Percentiles rank a stretch among this genome's conserved stretches.
phyloP scores from a whole-genome alignment of 2,329 filamentous ascomycete genomes.

The Fusarium albidum region DNA sequence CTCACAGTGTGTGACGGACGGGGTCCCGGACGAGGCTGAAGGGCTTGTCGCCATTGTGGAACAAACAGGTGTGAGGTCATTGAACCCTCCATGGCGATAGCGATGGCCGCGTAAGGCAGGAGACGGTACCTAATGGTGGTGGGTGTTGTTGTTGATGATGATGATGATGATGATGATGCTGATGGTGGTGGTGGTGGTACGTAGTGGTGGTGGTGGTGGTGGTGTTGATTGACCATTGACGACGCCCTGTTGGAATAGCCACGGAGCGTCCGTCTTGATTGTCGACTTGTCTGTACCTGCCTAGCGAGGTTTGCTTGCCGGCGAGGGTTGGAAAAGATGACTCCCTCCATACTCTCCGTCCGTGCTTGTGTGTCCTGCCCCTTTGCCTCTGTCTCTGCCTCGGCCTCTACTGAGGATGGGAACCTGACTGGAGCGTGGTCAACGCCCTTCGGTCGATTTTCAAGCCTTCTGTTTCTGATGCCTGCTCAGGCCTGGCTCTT shows the following conservation, averaged over 20 bases:
- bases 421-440: conserved; percentile 14
- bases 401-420: conserved; percentile 2
- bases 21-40: conserved; percentile 29
- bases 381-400: neutral
- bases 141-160: conserved; percentile 3
- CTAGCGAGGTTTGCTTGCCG: too few species aligned
- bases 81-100: conserved; percentile 28
- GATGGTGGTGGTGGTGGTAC: neutral
- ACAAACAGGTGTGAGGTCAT: conserved; percentile 34
- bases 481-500: conserved; percentile 32
- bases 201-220: conserved; percentile 3
- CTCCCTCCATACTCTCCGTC: conserved; percentile 7
- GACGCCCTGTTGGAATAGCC: neutral
- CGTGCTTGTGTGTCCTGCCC: conserved; percentile 17
- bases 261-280: conserved; percentile 3
- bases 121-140: conserved; percentile 8
- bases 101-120: conserved; percentile 9
- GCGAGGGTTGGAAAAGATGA: too few species aligned
- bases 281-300: too few species aligned
- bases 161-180: conserved; percentile 8
- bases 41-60: conserved; percentile 13
- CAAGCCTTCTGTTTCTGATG: conserved; percentile 17
- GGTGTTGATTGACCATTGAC: conserved; percentile 12
- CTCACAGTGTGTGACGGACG: conserved; percentile 6
- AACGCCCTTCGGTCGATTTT: conserved; percentile 11